phyloP scores from a whole-genome alignment of 2,329 filamentous ascomycete genomes.

The Tolypocladium amazonense region DNA sequence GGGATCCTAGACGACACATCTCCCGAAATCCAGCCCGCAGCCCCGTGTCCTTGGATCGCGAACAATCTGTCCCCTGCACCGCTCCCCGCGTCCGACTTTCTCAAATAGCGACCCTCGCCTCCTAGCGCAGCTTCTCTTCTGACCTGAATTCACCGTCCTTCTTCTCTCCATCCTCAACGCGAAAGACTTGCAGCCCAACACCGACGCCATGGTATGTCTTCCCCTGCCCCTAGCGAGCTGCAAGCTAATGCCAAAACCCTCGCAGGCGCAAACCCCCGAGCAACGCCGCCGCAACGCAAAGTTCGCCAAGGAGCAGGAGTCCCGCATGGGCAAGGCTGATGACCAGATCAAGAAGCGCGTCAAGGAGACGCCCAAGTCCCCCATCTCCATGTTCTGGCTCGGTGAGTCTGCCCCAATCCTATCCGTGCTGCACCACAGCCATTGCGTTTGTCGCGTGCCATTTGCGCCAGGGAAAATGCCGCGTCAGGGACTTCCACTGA shows the following conservation, averaged over 20 bases:
- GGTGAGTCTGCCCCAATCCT: constrained; percentile 31
- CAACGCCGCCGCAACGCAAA: constrained; percentile 73
- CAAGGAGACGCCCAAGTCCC: constrained; percentile 47
- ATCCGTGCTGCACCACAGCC: not conserved
- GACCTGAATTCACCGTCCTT: not conserved
- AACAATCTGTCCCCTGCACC: not conserved
- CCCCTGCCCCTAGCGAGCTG: not conserved
- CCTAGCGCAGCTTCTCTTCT: not conserved
- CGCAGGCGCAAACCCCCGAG: constrained; percentile 70
- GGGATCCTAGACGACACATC: constrained; percentile 16
- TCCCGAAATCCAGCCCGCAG: constrained; percentile 11
- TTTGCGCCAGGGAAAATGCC: not conserved
- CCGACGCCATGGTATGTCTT: constrained; percentile 2
- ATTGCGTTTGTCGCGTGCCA: not conserved
- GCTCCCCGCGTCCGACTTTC: not conserved
- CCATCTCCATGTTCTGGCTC: constrained; percentile 55
- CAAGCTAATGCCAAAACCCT: not conserved
- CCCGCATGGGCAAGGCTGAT: constrained; percentile 65
- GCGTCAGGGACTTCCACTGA: not conserved
- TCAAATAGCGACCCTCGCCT: not conserved
- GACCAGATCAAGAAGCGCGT: constrained; percentile 49
- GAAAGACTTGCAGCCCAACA: not conserved
- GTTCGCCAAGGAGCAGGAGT: constrained; percentile 63
- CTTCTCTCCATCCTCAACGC: not conserved
- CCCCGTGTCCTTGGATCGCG: not conserved